phyloP scores from a whole-genome alignment of 2,329 filamentous ascomycete genomes.

The Aureobasidium zeae region DNA sequence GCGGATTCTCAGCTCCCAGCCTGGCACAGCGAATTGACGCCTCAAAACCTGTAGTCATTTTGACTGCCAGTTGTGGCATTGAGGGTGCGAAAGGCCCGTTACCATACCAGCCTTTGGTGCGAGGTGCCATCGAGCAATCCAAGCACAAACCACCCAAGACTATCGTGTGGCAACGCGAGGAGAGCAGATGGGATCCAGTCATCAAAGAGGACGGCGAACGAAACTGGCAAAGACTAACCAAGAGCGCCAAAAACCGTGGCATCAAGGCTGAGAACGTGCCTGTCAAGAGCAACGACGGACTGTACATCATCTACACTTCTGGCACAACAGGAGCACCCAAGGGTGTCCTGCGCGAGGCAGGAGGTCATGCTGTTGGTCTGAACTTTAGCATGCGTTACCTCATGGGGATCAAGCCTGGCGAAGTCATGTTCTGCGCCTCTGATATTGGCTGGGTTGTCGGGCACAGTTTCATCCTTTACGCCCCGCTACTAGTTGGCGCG shows the following conservation, averaged over 20 bases:
- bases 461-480: slow-evolving; percentile 82
- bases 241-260: slow-evolving; percentile 58
- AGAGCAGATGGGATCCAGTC: slow-evolving; percentile 65
- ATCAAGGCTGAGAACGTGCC: slow-evolving; percentile 66
- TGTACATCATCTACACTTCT: slow-evolving; percentile 90
- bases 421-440: slow-evolving; percentile 70
- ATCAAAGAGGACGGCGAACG: slow-evolving; percentile 58
- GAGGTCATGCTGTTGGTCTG: slow-evolving; percentile 78
- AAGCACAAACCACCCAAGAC: slow-evolving; percentile 62
- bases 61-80: slow-evolving; percentile 88
- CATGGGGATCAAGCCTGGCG: slow-evolving; percentile 72
- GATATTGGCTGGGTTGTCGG: slow-evolving; percentile 93
- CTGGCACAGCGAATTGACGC: slow-evolving; percentile 84
- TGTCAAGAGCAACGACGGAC: slow-evolving; percentile 63
- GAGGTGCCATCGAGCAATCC: slow-evolving; percentile 60
- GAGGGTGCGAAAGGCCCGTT: slow-evolving; percentile 74
- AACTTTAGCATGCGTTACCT: slow-evolving; percentile 74
- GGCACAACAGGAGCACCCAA: slow-evolving; percentile 76
- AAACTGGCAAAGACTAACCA: slow-evolving; percentile 69
- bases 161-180: slow-evolving; percentile 75
- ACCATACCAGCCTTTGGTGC: slow-evolving; percentile 67
- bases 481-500: slow-evolving; percentile 72
- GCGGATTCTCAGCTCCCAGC: slow-evolving; percentile 73
- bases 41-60: slow-evolving; percentile 61
- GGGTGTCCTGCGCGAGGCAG: slow-evolving; percentile 72